phyloP scores from a whole-genome alignment of 352 stramenopile species.

The Phytophthora europaea region DNA sequence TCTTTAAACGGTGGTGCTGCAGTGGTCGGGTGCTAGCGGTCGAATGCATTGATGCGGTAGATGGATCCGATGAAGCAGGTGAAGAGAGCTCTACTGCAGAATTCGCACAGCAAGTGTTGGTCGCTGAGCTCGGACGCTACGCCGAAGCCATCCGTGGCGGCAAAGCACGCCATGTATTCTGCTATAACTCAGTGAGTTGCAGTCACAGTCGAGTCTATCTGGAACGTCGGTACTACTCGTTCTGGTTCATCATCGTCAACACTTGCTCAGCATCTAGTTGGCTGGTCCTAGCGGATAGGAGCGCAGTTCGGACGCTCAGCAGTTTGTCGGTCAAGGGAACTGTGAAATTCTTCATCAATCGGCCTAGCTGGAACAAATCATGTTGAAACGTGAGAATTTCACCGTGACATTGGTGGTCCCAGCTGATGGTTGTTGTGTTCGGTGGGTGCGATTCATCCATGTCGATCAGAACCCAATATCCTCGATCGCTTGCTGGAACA shows the following conservation, averaged over 20 bases:
- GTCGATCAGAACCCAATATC: not conserved
- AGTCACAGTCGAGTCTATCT: slow-evolving; percentile 27
- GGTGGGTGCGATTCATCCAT: not conserved
- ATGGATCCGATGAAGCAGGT: not conserved
- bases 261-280: not conserved
- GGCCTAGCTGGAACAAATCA: not conserved
- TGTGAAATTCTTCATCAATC: not conserved
- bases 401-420: not conserved
- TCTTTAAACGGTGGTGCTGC: not conserved
- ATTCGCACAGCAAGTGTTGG: slow-evolving; percentile 15
- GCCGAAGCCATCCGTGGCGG: not conserved
- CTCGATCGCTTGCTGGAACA: not conserved
- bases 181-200: slow-evolving; percentile 31
- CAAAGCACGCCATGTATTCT: slow-evolving; percentile 30
- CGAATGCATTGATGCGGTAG: slow-evolving; percentile 35
- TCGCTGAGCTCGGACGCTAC: slow-evolving; percentile 24
- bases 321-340: not conserved
- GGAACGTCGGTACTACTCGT: not conserved
- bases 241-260: not conserved
- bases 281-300: not conserved
- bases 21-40: slow-evolving; percentile 41
- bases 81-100: not conserved
- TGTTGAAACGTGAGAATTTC: not conserved
- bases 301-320: not conserved
- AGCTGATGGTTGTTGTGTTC: not conserved